Base-by-base conservation (phyloP, 2,329 filamentous ascomycete species). In the Talaromyces sp. region DNA sequence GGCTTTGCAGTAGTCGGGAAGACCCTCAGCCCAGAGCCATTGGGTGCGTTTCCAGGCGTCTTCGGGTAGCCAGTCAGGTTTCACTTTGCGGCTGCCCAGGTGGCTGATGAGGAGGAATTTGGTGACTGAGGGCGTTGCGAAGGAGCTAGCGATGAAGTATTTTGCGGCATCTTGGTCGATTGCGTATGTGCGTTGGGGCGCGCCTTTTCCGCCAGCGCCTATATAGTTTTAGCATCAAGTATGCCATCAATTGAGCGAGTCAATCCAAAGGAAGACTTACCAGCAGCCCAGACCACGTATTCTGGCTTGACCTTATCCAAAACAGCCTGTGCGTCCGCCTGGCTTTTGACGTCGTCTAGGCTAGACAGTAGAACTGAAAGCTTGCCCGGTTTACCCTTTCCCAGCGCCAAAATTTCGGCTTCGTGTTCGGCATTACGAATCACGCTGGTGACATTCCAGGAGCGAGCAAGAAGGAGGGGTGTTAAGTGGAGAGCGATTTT, bases 361-460 rank as follows among this genome's bases (percentile, higher is more conserved):
- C 87, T 91, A 72, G 84, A 84, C 16, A 94, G 82, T 0, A 93
- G 80, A 3, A 93, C 88, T 62, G 86, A 83, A 43, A 95, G 78
- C 67, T 85, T 88, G 31, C 89, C 89, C 1, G 83, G 83, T 62
- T 85, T 81, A 19, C 82, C 84, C 2, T 74, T 70, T 65, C 83
- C 86, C 3, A 91, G 83, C 64, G 83, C 83, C 70, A 89, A 79
- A 65, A 96, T 88, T 62, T 87, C 80, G 3, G 81, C 73, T 50
- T 85, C 83, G 69, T 95, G 91, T 0, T 87, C 86, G n/a, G 86
- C 80, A 68, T 87, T 85, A 71, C 92, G 90, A 75, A 96, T 89
- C 67, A 95, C 81, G 74, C 88, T 91, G 66, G 90, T 93, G 62
- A 96, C 89, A 69, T 86, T 86, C 89, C 91, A 94, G 39, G 86